Evolutionary conservation across 129 eudicot species (phyloP).

Genomic region (Apium graveolens): DNA sequence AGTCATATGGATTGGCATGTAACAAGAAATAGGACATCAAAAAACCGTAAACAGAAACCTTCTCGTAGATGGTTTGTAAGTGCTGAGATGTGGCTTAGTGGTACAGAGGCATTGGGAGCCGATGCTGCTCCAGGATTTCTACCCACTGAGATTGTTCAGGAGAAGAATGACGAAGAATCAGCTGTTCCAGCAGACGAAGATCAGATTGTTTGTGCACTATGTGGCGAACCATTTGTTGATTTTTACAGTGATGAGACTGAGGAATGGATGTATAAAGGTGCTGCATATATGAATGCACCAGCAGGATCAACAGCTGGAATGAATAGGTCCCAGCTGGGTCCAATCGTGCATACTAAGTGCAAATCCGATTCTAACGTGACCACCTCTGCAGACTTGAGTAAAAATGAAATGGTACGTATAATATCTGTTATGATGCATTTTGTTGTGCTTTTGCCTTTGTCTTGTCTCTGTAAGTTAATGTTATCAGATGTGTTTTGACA

Average conservation of each 20-base stretch:
- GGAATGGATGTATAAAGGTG: slow-evolving; percentile 49
- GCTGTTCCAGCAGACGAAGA: slow-evolving; percentile 96
- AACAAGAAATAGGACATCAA: slow-evolving; percentile 66
- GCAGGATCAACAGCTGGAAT: slow-evolving; percentile 48
- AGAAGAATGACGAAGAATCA: slow-evolving; percentile 63
- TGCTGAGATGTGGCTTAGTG: slow-evolving; percentile 76
- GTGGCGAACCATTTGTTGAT: slow-evolving; percentile 91
- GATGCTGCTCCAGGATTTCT: slow-evolving; percentile 73
- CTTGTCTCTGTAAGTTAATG: not conserved
- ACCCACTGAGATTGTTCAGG: slow-evolving; percentile 50
- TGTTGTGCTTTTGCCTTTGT: not conserved
- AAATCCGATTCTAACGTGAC: slow-evolving; percentile 55
- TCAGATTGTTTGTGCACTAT: slow-evolving; percentile 70
- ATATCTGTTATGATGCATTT: not conserved
- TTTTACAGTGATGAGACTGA: slow-evolving; percentile 87
- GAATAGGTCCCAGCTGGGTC: slow-evolving; percentile 82
- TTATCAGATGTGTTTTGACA: not conserved
- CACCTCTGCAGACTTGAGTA: slow-evolving; percentile 35
- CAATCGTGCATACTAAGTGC: slow-evolving; percentile 89
- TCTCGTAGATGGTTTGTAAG: slow-evolving; percentile 91
- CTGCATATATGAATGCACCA: slow-evolving; percentile 81
- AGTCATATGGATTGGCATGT: slow-evolving; percentile 99
- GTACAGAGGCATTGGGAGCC: slow-evolving; percentile 77
- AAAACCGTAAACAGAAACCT: slow-evolving; percentile 77
- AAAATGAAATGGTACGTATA: slow-evolving; percentile 45